These are phyloP conservation scores for Persicaria maculosa DNA, from an alignment of 148 eudicot species.

Conservation along the genomic window DNA sequence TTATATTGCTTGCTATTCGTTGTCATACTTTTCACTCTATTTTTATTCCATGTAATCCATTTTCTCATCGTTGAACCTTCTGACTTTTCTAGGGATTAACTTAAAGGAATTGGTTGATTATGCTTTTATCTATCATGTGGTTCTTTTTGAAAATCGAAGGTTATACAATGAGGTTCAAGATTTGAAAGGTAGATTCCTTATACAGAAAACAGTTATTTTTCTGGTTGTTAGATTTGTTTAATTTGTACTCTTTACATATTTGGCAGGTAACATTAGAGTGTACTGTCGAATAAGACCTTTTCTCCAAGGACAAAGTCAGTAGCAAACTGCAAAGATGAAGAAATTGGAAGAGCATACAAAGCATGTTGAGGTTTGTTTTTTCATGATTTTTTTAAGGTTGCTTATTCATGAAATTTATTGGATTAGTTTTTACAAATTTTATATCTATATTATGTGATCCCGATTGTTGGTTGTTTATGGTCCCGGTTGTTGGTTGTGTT, in stretches of 20 bases:
- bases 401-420: too few relatives aligned
- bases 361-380: too few relatives aligned
- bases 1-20: too few relatives aligned
- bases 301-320: slow-evolving; percentile 67
- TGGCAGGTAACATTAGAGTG: slow-evolving; percentile 85
- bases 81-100: slow-evolving; percentile 44
- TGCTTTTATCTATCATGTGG: slow-evolving; percentile 74
- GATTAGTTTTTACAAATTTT: too few relatives aligned
- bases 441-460: too few relatives aligned
- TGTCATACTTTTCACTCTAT: slow-evolving; percentile 1
- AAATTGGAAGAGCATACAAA: too few relatives aligned
- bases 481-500: too few relatives aligned
- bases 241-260: slow-evolving; percentile 14
- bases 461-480: too few relatives aligned
- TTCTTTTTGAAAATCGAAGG: slow-evolving; percentile 80
- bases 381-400: too few relatives aligned
- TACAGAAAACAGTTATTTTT: background rate
- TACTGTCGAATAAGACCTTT: slow-evolving; percentile 89
- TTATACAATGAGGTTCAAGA: slow-evolving; percentile 95
- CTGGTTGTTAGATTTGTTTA: background rate
- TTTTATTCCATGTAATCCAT: slow-evolving; percentile 9
- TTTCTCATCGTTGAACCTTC: slow-evolving; percentile 14
- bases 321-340: too few relatives aligned
- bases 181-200: slow-evolving; percentile 61
- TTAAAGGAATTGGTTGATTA: slow-evolving; percentile 70